A percentile compares a stretch with the other conserved stretches of the same genome.
Conservation (phyloP, 164 flowering plant genomes). For the Tinospora cordifolia region DNA sequence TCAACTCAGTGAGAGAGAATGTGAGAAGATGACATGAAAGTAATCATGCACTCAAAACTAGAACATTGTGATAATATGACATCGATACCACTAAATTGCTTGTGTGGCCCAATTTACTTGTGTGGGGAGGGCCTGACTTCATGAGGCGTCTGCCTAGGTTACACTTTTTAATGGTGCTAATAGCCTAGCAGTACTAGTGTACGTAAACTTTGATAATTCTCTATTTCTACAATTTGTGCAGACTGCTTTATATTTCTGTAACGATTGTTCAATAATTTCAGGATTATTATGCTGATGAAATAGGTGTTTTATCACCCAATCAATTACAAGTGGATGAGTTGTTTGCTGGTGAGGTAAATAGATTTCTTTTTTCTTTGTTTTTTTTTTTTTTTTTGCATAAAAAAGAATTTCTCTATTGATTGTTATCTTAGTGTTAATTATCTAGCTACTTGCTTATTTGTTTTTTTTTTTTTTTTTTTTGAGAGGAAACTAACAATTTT, state of each 20-base stretch:
- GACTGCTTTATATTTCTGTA: constrained; percentile 1
- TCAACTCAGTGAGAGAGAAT: too few species aligned
- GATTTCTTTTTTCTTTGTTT: not conserved
- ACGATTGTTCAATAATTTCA: constrained; percentile 21
- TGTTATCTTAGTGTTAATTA: not conserved
- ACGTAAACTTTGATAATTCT: not conserved
- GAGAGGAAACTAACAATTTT: not conserved
- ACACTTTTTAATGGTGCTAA: too few species aligned
- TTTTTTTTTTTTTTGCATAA: not conserved
- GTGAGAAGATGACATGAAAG: too few species aligned
- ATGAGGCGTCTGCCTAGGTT: not conserved
- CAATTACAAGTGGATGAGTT: constrained; percentile 78
- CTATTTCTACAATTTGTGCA: not conserved
- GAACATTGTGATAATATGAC: too few species aligned
- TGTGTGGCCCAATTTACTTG: too few species aligned
- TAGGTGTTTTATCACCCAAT: constrained; percentile 90
- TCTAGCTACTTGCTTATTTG: not conserved
- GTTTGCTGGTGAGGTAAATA: constrained; percentile 90
- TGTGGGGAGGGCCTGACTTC: not conserved
- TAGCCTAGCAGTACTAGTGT: not conserved
- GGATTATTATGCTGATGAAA: constrained; percentile 95
- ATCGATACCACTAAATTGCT: too few species aligned
- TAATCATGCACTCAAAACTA: too few species aligned
- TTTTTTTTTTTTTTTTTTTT: not conserved
- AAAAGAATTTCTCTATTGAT: not conserved